Percentiles rank a stretch among this genome's conserved stretches.
Conservation (phyloP, 495 filamentous ascomycete genomes). For the Xeromyces bisporus region DNA sequence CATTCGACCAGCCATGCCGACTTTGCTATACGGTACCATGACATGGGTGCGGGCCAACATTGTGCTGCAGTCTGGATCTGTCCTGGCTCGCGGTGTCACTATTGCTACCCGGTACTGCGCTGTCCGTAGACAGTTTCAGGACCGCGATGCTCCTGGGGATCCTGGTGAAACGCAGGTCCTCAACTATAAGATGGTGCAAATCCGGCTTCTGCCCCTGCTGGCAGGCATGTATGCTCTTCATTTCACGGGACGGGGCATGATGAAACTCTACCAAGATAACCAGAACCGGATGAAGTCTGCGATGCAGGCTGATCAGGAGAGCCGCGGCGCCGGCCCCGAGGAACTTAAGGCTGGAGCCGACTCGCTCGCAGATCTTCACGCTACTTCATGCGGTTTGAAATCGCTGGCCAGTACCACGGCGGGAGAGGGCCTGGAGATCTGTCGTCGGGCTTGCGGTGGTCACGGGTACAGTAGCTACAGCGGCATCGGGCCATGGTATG, state of each 20-base stretch:
- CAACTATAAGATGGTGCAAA: conserved; percentile 64
- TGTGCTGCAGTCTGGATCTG: conserved; percentile 46
- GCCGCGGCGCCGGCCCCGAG: conserved; percentile 47
- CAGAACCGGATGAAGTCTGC: conserved; percentile 41
- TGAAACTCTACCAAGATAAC: conserved; percentile 47
- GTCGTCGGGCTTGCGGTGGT: conserved; percentile 54
- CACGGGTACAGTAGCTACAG: conserved; percentile 56
- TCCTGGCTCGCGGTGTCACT: conserved; percentile 56
- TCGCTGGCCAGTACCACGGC: conserved; percentile 49
- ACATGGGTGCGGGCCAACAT: conserved; percentile 59
- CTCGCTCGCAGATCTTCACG: conserved; percentile 54
- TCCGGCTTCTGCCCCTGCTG: conserved; percentile 48
- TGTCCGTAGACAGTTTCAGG: conserved; percentile 54
- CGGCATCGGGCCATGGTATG: conserved; percentile 50
- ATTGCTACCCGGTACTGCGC: conserved; percentile 56
- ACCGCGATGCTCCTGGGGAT: conserved; percentile 39
- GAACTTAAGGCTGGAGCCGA: conserved; percentile 45
- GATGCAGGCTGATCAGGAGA: conserved; percentile 17
- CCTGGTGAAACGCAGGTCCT: conserved; percentile 52
- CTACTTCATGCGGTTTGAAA: conserved; percentile 58
- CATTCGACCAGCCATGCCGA: conserved; percentile 41
- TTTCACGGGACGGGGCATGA: conserved; percentile 55
- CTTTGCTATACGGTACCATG: conserved; percentile 53
- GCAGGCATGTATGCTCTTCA: conserved; percentile 61
- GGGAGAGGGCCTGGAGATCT: conserved; percentile 52